Conservation (phyloP, 371 early-diverging fungal species). For the Circinella umbellata region DNA sequence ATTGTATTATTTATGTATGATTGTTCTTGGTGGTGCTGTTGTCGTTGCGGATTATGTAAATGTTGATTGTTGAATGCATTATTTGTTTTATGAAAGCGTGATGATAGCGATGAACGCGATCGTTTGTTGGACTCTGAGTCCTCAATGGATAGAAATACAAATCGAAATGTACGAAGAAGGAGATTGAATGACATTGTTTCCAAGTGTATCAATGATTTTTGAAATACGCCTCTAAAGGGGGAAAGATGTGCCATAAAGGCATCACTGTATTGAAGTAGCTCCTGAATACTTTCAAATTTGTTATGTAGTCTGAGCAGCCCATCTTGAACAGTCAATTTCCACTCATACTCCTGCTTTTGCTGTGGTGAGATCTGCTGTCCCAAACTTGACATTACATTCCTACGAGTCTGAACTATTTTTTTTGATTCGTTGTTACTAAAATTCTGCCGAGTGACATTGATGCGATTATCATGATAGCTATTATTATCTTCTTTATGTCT, state of each 20-base stretch:
- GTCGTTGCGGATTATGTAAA: neutral
- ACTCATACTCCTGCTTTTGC: neutral
- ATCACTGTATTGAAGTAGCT: slow-evolving; percentile 10
- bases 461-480: neutral
- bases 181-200: neutral
- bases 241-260: slow-evolving; percentile 16
- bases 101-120: neutral
- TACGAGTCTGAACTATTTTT: no score
- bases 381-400: no score
- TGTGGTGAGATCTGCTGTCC: neutral
- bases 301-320: neutral
- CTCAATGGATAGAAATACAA: neutral
- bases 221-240: slow-evolving; percentile 18
- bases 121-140: neutral
- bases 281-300: neutral
- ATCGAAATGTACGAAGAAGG: neutral
- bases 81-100: no score
- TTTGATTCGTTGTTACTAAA: no score
- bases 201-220: neutral
- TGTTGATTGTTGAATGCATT: no score
- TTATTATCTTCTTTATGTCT: neutral
- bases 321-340: neutral
- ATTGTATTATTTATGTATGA: neutral
- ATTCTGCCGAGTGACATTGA: no score
- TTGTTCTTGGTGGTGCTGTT: neutral